Conservation (phyloP, 768 basidiomycete species). For the Termitomyces sp. region DNA sequence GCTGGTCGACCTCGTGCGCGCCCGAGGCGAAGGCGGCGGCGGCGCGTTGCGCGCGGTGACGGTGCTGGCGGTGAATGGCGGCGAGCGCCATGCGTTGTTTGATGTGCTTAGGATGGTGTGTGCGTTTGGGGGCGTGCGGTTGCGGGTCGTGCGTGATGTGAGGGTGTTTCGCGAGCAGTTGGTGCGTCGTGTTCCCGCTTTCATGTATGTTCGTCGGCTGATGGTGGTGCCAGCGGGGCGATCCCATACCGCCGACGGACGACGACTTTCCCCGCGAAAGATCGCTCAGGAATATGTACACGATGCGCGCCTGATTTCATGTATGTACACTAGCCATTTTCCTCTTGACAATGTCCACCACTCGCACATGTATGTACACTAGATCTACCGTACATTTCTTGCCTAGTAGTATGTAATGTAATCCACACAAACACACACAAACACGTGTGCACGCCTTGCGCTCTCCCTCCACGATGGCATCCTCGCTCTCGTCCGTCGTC, state of each 20-base stretch:
- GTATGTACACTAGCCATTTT: too few species aligned
- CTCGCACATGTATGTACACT: too few species aligned
- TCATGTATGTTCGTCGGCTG: too few species aligned
- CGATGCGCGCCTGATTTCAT: slow-evolving; percentile 10
- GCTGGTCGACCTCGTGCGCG: slow-evolving; percentile 51
- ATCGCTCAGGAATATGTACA: slow-evolving; percentile 14
- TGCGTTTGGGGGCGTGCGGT: slow-evolving; percentile 52
- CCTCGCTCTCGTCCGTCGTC: slow-evolving; percentile 81
- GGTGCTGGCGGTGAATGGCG: slow-evolving; percentile 49
- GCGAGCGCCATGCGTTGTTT: slow-evolving; percentile 44
- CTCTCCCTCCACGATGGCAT: slow-evolving; percentile 16
- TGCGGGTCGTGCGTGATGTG: slow-evolving; percentile 47
- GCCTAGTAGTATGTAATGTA: too few species aligned
- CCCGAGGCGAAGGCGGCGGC: slow-evolving; percentile 16
- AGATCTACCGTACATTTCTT: neutral
- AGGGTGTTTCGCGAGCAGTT: slow-evolving; percentile 44
- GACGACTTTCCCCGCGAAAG: slow-evolving; percentile 13
- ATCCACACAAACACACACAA: slow-evolving; percentile 13
- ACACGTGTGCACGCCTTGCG: slow-evolving; percentile 3
- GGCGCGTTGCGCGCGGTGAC: slow-evolving; percentile 38
- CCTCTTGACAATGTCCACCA: too few species aligned
- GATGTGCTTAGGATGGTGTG: slow-evolving; percentile 58
- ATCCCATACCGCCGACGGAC: slow-evolving; percentile 9
- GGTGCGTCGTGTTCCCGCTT: slow-evolving; percentile 29
- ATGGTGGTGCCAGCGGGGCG: slow-evolving; percentile 15